Evolutionary conservation across 2,329 filamentous ascomycete species (phyloP).

Genomic region (Apiospora arundinis): DNA sequence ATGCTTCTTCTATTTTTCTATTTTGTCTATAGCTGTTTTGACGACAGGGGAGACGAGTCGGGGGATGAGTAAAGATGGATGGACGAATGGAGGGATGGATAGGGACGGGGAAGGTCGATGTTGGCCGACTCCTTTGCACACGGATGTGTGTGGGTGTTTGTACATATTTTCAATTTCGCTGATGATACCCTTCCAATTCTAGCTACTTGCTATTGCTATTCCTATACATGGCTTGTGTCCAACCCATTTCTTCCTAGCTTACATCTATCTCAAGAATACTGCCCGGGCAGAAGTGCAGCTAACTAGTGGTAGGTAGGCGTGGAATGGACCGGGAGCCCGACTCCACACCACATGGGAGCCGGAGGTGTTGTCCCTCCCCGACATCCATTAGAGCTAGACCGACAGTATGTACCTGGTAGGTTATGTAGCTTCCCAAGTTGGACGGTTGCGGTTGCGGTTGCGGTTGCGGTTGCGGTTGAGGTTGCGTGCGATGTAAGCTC

Average conservation of each 20-base stretch:
- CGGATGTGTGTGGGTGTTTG: neutral
- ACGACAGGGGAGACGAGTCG: neutral
- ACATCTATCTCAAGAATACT: neutral
- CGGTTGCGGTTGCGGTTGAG: too few species aligned
- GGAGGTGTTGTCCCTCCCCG: neutral
- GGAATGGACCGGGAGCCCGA: neutral
- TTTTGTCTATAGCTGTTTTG: neutral
- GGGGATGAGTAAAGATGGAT: neutral
- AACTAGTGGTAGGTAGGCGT: neutral
- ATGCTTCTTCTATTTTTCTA: neutral
- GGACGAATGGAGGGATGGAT: neutral
- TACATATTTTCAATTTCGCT: constrained; percentile 15
- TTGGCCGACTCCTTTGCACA: neutral
- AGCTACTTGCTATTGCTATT: neutral
- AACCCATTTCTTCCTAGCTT: neutral
- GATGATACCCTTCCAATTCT: constrained; percentile 21
- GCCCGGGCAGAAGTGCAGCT: constrained; percentile 15
- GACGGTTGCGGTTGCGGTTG: too few species aligned
- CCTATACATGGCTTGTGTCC: neutral
- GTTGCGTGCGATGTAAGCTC: too few species aligned
- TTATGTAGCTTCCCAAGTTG: too few species aligned
- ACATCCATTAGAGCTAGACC: too few species aligned
- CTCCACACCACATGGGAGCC: neutral
- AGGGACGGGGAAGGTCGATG: neutral
- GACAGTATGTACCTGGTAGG: too few species aligned